phyloP scores from a whole-genome alignment of 2,329 filamentous ascomycete species.

The Neobulgaria alba region DNA sequence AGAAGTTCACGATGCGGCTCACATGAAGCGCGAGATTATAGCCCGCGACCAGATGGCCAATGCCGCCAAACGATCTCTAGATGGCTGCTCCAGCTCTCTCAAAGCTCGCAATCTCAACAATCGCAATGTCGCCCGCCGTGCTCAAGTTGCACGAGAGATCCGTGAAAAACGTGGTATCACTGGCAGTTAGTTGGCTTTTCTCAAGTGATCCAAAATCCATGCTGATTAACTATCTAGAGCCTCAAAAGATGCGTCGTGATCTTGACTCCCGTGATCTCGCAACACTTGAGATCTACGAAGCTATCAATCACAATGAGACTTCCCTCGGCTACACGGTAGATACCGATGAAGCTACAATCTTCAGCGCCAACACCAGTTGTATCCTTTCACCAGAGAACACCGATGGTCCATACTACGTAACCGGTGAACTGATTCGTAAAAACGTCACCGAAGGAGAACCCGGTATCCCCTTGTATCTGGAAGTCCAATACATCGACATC shows the following conservation, averaged over 20 bases:
- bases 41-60: constrained; percentile 18
- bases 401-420: constrained; percentile 44
- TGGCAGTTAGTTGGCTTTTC: constrained; percentile 9
- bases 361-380: constrained; percentile 37
- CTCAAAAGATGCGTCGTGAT: constrained; percentile 15
- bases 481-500: constrained; percentile 37
- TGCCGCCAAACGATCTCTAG: constrained; percentile 22
- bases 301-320: constrained; percentile 13
- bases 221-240: constrained; percentile 3
- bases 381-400: constrained; percentile 43
- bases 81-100: constrained; percentile 30
- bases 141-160: constrained; percentile 26
- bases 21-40: constrained; percentile 18
- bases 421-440: constrained; percentile 31
- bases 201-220: background rate
- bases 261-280: constrained; percentile 18
- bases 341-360: constrained; percentile 32
- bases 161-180: constrained; percentile 26
- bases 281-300: constrained; percentile 14
- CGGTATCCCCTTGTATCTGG: constrained; percentile 41
- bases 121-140: constrained; percentile 30
- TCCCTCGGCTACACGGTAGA: constrained; percentile 24
- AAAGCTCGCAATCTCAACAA: constrained; percentile 30
- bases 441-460: constrained; percentile 34
- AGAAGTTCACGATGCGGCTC: constrained; percentile 13